Conservation (phyloP, 2,329 filamentous ascomycete genomes). For the Chrysoporthe austroafricana region DNA sequence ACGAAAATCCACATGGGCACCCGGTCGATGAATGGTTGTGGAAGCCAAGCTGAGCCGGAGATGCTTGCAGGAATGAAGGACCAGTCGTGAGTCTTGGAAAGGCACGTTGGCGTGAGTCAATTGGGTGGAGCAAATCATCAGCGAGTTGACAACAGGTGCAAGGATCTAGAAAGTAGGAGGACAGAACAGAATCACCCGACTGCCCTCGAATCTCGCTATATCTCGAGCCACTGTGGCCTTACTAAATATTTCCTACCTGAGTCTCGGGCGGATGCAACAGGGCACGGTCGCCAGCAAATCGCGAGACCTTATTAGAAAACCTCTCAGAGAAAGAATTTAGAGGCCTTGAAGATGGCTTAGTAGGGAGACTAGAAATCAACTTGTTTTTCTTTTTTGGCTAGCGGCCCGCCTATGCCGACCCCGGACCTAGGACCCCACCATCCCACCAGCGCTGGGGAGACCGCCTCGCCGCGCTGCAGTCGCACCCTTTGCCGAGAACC, state of each 20-base stretch:
- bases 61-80: constrained; percentile 2
- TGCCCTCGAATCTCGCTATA: neutral
- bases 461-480: neutral
- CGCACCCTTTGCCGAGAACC: neutral
- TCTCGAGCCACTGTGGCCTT: neutral
- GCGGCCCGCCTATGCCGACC: constrained; percentile 20
- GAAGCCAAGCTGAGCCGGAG: neutral
- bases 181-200: neutral
- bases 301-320: neutral
- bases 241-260: neutral
- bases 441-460: neutral
- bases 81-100: neutral
- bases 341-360: neutral
- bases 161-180: neutral
- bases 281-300: neutral
- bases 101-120: constrained; percentile 16
- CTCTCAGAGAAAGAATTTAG: neutral
- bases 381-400: neutral
- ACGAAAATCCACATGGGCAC: neutral
- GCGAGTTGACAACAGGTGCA: neutral
- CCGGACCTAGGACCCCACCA: constrained; percentile 19
- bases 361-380: neutral
- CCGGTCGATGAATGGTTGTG: neutral
- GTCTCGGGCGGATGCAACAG: neutral
- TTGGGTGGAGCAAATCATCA: constrained; percentile 15